Conservation (phyloP, 331 rosid genomes). For the Arachis monticola region DNA sequence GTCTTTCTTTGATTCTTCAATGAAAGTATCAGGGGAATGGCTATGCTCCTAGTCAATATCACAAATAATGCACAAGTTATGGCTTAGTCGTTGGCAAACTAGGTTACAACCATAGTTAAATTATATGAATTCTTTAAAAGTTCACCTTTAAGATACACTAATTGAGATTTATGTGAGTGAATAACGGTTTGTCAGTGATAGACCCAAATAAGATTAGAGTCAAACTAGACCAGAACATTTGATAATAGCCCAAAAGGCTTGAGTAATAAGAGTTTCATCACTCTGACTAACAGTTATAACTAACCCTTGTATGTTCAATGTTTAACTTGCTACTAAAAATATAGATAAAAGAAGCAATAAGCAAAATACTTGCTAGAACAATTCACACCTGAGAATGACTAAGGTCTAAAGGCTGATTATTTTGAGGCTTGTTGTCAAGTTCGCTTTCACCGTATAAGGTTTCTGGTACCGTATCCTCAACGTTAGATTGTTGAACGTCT, state of each 20-base stretch:
- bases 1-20: conserved; percentile 38
- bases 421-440: conserved; percentile 20
- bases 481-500: conserved; percentile 30
- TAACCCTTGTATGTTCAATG: not conserved
- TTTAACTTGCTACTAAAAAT: not conserved
- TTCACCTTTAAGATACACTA: not conserved
- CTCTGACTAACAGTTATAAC: not conserved
- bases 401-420: conserved; percentile 27
- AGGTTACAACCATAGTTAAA: conserved; percentile 1
- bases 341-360: not conserved
- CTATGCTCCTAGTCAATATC: conserved; percentile 41
- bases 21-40: conserved; percentile 13
- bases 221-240: not conserved
- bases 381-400: conserved; percentile 51
- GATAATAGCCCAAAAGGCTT: too few relatives aligned
- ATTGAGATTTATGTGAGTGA: conserved; percentile 4
- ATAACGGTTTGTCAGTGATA: not conserved
- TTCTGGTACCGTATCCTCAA: conserved; percentile 35
- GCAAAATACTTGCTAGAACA: not conserved
- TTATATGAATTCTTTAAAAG: not conserved
- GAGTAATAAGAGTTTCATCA: too few relatives aligned
- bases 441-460: conserved; percentile 28
- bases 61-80: conserved; percentile 16
- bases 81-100: conserved; percentile 6
- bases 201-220: not conserved